Evolutionary conservation across 2,329 filamentous ascomycete genomes (phyloP), one percentile per base, ranked within the genome.

Genomic region (Neodidymelliopsis sp.): DNA sequence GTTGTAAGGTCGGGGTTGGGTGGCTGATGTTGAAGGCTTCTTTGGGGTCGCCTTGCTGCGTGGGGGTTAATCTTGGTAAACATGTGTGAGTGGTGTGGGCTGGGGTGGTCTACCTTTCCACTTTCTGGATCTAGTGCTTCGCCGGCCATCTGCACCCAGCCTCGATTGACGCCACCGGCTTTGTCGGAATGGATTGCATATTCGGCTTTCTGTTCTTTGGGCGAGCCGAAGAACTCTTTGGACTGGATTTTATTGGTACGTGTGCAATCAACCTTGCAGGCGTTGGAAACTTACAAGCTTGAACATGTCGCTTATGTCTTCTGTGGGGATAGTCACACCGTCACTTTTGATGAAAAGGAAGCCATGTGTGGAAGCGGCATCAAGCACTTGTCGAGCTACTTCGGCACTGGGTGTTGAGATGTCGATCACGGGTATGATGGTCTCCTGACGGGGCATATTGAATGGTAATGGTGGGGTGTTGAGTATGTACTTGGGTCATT

Each of bases 1-100:
- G 87, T 70, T 97, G 93, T 59, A 84, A 81, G 54, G 84, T 61
- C 2, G 60, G 62, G 48, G 78, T 68, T 68, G 94, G 96, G 60
- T 90, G 84, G 57, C 88, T 90, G 66, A 97, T 88, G 76, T 97
- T 99, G 80, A 97, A 93, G 27, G 88, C 91, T 77, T 91, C 94
- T 59, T 49, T 67, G 62, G 89, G 90, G 65, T 96, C 90, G 12
- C 90, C 90, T 23, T 86, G 79, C 86, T 91, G 56, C 8, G 23
- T 16, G 8, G 29, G n/a, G 12, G n/a, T 40, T 9, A 34, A n/a
- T n/a, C n/a, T n/a, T n/a, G 39, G 13, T 10, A 34, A 13, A 7
- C 12, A 18, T 1, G 6, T 70, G 83, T 83, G 71, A 96, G 90
- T 51, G 37, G 9, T 29, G 2, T 22, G 24, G 12, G 16, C 2